Evolutionary conservation across 2,329 filamentous ascomycete genomes (phyloP).

Genomic region (Leptographium galeiforme): DNA sequence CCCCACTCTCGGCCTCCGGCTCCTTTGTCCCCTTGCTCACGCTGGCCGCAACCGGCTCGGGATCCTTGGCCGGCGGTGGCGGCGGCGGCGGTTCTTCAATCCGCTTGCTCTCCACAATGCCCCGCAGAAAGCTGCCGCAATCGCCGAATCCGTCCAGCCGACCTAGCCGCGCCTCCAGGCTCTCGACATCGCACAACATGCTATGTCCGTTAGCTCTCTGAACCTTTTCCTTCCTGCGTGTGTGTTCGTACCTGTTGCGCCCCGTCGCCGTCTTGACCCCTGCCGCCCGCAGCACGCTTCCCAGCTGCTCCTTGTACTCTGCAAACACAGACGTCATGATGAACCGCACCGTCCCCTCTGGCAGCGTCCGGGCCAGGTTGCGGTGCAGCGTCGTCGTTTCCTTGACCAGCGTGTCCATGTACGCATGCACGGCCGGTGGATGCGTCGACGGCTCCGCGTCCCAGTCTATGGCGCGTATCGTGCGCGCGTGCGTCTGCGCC

Average conservation of each 20-base stretch:
- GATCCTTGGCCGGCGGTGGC: neutral
- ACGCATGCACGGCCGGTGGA: conserved; percentile 41
- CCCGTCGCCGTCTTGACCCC: conserved; percentile 53
- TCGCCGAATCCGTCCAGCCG: conserved; percentile 71
- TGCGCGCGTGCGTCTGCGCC: conserved; percentile 58
- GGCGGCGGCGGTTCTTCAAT: conserved; percentile 15
- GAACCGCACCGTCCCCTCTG: conserved; percentile 60
- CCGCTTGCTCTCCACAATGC: conserved; percentile 49
- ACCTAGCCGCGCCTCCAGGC: conserved; percentile 55
- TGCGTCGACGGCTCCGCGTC: conserved; percentile 25
- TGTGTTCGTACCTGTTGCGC: conserved; percentile 62
- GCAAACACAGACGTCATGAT: conserved; percentile 81
- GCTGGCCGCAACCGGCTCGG: too few relatives aligned
- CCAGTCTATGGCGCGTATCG: conserved; percentile 66
- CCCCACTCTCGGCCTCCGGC: too few relatives aligned
- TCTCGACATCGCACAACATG: conserved; percentile 63
- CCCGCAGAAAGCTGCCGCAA: conserved; percentile 54
- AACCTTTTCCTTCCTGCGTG: conserved; percentile 25
- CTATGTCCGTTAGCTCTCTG: conserved; percentile 26
- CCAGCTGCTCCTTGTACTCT: conserved; percentile 69
- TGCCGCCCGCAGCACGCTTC: conserved; percentile 53
- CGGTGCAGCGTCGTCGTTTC: conserved; percentile 77
- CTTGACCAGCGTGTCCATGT: conserved; percentile 78
- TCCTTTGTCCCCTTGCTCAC: too few relatives aligned
- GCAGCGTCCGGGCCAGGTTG: conserved; percentile 69